Evolutionary conservation across 2,329 filamentous ascomycete genomes (phyloP), one percentile per base, ranked within the genome.

Genomic region (Aphanocladium album): DNA sequence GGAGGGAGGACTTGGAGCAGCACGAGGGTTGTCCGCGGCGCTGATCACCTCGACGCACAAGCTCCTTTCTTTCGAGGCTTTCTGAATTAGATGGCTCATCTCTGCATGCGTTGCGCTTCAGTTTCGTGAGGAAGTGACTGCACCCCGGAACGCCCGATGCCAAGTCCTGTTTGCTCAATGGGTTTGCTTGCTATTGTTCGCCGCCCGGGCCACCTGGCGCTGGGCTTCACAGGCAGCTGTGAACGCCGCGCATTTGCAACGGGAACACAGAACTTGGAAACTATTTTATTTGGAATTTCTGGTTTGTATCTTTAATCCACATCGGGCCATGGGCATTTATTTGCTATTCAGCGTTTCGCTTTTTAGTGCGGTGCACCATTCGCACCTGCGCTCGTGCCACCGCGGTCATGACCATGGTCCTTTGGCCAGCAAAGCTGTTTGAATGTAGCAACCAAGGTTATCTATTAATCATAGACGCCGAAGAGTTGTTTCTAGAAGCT

Each of bases 121-220:
- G n/a, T 43, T 12, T 43, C 46, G n/a, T 41, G 35, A 45, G 14
- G 14, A 19, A 33, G n/a, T 43, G 46, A 43, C n/a, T 45, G 46
- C n/a, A 45, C 35, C 35, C 9, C 11, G 46, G 30, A 5, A 6
- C 37, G n/a, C 11, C 27, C 16, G 47, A 21, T 16, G 27, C n/a
- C 35, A 19, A 16, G 7, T 14, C 25, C 17, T 60, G 57, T 60
- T 60, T 60, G 57, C 35, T 60, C 25, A 53, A 54, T 54, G 21
- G 21, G 27, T 7, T 49, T 39, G 56, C 55, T 59, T 62, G 50
- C 41, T 60, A 62, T 62, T 62, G 50, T 62, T 51, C 33, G 14
- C 14, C 39, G 54, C 54, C 19, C 7, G 46, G 46, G 30, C 56
- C 41, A 49, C 43, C 12, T 19, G 25, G 43, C 41, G 21, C 25